phyloP scores from a whole-genome alignment of 1,284 basidiomycete species.

The Austropuccinia psidii region DNA sequence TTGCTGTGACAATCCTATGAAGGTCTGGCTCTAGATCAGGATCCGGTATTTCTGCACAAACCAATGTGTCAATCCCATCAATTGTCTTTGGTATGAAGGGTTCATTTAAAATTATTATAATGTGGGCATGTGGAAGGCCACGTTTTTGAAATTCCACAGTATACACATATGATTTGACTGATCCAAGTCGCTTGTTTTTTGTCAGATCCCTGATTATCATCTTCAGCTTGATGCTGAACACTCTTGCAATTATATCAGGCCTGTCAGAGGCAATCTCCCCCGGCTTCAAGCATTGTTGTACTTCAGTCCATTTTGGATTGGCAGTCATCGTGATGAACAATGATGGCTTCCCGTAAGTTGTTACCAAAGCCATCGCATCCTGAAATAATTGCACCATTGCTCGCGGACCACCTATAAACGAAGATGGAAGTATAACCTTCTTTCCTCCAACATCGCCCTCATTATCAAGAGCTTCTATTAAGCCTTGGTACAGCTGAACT shows the following conservation, averaged over 20 bases:
- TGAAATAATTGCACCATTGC: constrained; percentile 52
- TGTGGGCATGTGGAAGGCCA: neutral
- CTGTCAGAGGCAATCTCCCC: constrained; percentile 50
- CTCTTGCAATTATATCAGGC: neutral
- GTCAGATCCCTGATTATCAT: neutral
- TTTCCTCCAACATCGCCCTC: constrained; percentile 46
- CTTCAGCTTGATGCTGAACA: neutral
- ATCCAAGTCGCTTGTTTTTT: neutral
- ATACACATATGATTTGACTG: neutral
- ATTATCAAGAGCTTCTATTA: neutral
- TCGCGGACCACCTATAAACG: constrained; percentile 49
- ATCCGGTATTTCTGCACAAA: constrained; percentile 52
- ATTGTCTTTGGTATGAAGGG: neutral
- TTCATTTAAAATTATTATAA: neutral
- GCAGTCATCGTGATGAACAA: constrained; percentile 54
- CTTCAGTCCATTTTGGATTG: constrained; percentile 53
- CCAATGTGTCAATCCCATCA: constrained; percentile 49
- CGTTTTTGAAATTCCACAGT: constrained; percentile 3
- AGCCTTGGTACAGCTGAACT: neutral
- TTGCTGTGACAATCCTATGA: constrained; percentile 46
- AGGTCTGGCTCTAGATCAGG: constrained; percentile 48
- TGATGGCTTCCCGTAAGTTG: constrained; percentile 47
- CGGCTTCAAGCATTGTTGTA: constrained; percentile 48
- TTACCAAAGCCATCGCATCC: constrained; percentile 52
- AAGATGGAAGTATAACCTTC: constrained; percentile 50